A percentile compares a stretch with the other conserved stretches of the same genome.
phyloP scores from a whole-genome alignment of 345 rosid genomes.

The Moricandia arvensis region DNA sequence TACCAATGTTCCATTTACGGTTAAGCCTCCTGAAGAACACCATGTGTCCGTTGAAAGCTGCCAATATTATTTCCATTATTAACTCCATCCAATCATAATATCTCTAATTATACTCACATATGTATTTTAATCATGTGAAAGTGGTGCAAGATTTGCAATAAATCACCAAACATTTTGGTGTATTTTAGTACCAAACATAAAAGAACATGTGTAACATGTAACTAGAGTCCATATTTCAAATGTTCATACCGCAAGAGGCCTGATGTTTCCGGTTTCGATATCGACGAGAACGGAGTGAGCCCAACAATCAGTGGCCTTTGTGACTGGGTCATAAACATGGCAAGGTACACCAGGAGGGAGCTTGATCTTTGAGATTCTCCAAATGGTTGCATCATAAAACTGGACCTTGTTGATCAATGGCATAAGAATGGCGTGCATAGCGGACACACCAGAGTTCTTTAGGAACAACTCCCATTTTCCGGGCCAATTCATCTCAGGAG shows the following conservation, averaged over 20 bases:
- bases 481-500: conserved; percentile 25
- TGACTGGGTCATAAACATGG: conserved; percentile 25
- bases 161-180: not conserved
- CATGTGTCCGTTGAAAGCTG: conserved; percentile 84
- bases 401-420: conserved; percentile 53
- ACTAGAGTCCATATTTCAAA: not conserved
- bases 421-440: conserved; percentile 74
- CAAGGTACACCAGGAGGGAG: conserved; percentile 47
- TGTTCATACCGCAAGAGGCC: conserved; percentile 51
- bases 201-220: not conserved
- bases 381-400: conserved; percentile 75
- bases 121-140: not conserved
- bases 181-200: not conserved
- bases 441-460: conserved; percentile 67
- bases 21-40: conserved; percentile 95
- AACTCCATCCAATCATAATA: conserved; percentile 9
- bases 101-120: not conserved
- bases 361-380: conserved; percentile 47
- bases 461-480: conserved; percentile 65
- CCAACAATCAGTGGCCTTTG: conserved; percentile 53
- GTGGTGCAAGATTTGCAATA: not conserved
- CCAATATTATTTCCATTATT: not conserved
- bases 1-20: conserved; percentile 58
- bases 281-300: conserved; percentile 62
- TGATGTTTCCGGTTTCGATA: conserved; percentile 39